Base-by-base conservation (phyloP, 306 rosid genomes). In the Lotus japonicus region DNA sequence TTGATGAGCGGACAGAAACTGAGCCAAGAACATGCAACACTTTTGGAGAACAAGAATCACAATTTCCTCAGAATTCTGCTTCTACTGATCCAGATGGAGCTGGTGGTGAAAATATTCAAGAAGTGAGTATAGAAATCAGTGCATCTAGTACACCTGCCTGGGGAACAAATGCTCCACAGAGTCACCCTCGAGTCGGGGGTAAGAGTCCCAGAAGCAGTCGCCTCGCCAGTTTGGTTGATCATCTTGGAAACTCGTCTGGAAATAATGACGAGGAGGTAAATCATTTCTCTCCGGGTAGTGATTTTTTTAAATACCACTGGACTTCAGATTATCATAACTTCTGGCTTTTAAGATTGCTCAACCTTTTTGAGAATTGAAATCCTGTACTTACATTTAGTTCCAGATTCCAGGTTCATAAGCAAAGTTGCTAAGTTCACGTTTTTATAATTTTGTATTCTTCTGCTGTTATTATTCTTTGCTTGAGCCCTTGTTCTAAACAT, bases 151-250 rank as follows among this genome's bases (percentile, higher is more conserved):
- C 88, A 79, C 86, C 86, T 72, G 72, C 92, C 9, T 91, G 92
- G 92, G 97, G 92, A 1, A 84, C 80, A 75, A 84, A 87, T 73
- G 87, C 88, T 56, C 76, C 80, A 63, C 85, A 89, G 33, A 87
- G 90, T 69, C 79, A 88, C 82, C 82, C 83, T 39, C 75, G 87
- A 55, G 79, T 79, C 53, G 82, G 73, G 72, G 90, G 80, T 13
- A 81, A 87, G 80, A 87, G 54, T 75, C 58, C 83, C 49, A 81
- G 72, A 76, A 80, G 56, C 65, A 81, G 38, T 69, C 96, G 92
- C 66, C 12, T 78, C 35, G 75, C 86, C 17, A 89, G 57, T 76
- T 55, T 92, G 78, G 79, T 74, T 28, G 92, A 89, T 64, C 68
- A 81, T 79, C 81, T 89, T 33, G 84, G 77, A 11, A 84, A 70